phyloP scores from a whole-genome alignment of 805 yeast species.

The Priceomyces melissophilus region DNA sequence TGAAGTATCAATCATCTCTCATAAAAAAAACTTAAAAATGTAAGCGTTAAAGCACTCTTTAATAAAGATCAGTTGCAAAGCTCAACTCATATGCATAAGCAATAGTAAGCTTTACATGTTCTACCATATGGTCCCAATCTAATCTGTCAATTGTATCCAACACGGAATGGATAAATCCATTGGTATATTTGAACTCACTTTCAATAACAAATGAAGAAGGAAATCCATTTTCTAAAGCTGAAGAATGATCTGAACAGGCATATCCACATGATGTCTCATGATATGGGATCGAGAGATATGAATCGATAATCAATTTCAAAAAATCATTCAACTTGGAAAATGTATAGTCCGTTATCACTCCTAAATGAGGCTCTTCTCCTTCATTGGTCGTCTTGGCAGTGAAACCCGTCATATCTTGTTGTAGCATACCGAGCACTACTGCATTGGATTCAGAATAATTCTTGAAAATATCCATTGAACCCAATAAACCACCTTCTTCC shows the following conservation, averaged over 20 bases:
- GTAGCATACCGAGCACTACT: slow-evolving; percentile 77
- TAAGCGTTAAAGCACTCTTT: background rate
- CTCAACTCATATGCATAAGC: slow-evolving; percentile 74
- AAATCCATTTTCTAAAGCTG: slow-evolving; percentile 77
- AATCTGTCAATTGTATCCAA: slow-evolving; percentile 80
- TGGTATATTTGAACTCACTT: slow-evolving; percentile 59
- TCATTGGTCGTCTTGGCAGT: slow-evolving; percentile 47
- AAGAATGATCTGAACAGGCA: slow-evolving; percentile 91
- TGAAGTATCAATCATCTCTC: too few relatives aligned
- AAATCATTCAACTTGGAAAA: slow-evolving; percentile 53
- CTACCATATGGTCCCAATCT: slow-evolving; percentile 71
- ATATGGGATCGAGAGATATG: slow-evolving; percentile 65
- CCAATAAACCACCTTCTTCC: slow-evolving; percentile 89
- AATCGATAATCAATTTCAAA: slow-evolving; percentile 55
- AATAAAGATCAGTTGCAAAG: slow-evolving; percentile 18
- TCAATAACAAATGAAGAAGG: slow-evolving; percentile 86
- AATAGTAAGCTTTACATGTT: slow-evolving; percentile 74
- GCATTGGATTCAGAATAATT: slow-evolving; percentile 43
- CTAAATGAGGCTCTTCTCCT: slow-evolving; percentile 63
- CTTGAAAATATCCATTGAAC: slow-evolving; percentile 75
- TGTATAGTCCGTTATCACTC: slow-evolving; percentile 75
- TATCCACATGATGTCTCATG: slow-evolving; percentile 82
- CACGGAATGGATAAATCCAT: slow-evolving; percentile 71
- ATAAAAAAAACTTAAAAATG: too few relatives aligned
- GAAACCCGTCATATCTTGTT: slow-evolving; percentile 93